Evolutionary conservation across 129 eudicot species (phyloP).

Genomic region (Helichrysum umbraculigerum): DNA sequence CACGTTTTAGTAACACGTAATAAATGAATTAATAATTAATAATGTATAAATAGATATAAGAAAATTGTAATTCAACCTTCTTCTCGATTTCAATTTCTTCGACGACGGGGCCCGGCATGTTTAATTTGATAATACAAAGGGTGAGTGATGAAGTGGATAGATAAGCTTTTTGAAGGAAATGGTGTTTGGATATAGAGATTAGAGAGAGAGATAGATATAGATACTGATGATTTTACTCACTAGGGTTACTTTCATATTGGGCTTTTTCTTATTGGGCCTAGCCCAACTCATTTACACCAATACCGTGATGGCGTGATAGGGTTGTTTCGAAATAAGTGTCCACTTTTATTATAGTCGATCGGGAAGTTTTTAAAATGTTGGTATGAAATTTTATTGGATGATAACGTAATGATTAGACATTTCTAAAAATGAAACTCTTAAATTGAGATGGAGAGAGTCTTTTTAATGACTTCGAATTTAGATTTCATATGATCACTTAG

Average conservation of each 20-base stretch:
- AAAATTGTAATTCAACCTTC: slow-evolving; percentile 39
- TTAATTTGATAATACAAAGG: not conserved
- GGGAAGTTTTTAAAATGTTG: too few relatives aligned
- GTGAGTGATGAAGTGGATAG: slow-evolving; percentile 28
- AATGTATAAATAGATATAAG: not conserved
- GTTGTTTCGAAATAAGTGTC: too few relatives aligned
- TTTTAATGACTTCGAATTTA: too few relatives aligned
- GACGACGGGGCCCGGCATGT: slow-evolving; percentile 78
- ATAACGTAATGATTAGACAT: too few relatives aligned
- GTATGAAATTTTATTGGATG: too few relatives aligned
- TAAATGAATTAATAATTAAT: not conserved
- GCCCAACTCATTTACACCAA: not conserved
- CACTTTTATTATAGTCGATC: too few relatives aligned
- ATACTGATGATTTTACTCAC: slow-evolving; percentile 21
- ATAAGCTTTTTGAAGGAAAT: not conserved
- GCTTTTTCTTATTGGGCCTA: slow-evolving; percentile 6
- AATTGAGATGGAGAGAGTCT: too few relatives aligned
- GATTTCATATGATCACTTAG: too few relatives aligned
- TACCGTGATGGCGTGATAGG: too few relatives aligned
- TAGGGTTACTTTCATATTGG: slow-evolving; percentile 43
- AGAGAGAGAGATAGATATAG: not conserved
- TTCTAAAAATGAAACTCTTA: too few relatives aligned
- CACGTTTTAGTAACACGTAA: not conserved
- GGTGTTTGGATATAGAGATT: not conserved
- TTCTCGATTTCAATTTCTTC: slow-evolving; percentile 53